Evolutionary conservation across 371 early-diverging fungal genomes (phyloP).

Genomic region (Rhizopus sp.): DNA sequence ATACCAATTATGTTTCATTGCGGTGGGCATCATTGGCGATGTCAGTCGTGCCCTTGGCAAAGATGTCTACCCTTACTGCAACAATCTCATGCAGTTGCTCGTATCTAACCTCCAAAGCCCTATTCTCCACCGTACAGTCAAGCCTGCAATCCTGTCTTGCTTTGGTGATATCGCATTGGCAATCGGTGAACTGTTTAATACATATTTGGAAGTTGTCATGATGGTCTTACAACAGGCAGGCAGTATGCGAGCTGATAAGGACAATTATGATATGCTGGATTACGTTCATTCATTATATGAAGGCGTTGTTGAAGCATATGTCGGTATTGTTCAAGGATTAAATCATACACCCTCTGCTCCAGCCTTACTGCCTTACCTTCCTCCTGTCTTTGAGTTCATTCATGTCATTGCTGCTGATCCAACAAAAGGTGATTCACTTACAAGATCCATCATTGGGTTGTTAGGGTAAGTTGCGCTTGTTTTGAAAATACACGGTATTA

Average conservation of each 20-base stretch:
- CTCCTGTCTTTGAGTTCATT: constrained; percentile 78
- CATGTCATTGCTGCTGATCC: constrained; percentile 61
- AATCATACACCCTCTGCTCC: constrained; percentile 62
- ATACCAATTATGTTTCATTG: constrained; percentile 85
- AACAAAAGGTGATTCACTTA: constrained; percentile 63
- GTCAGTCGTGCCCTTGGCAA: constrained; percentile 87
- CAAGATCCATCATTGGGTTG: constrained; percentile 79
- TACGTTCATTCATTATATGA: constrained; percentile 83
- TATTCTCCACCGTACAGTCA: constrained; percentile 80
- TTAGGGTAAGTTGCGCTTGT: constrained; percentile 57
- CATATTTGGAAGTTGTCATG: constrained; percentile 83
- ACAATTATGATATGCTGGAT: constrained; percentile 80
- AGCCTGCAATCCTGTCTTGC: constrained; percentile 91
- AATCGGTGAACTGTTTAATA: constrained; percentile 86
- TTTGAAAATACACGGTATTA: background rate
- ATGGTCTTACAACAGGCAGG: constrained; percentile 84
- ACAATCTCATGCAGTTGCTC: constrained; percentile 84
- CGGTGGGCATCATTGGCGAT: constrained; percentile 95
- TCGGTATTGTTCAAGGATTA: constrained; percentile 93
- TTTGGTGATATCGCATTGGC: constrained; percentile 98
- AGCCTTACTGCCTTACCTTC: constrained; percentile 62
- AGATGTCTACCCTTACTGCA: constrained; percentile 73
- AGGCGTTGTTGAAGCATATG: constrained; percentile 92
- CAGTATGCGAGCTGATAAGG: constrained; percentile 62
- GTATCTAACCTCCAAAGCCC: constrained; percentile 74